Evolutionary conservation across 1,139 yeast genomes (phyloP).

Genomic region (Dujonia santamariae): DNA sequence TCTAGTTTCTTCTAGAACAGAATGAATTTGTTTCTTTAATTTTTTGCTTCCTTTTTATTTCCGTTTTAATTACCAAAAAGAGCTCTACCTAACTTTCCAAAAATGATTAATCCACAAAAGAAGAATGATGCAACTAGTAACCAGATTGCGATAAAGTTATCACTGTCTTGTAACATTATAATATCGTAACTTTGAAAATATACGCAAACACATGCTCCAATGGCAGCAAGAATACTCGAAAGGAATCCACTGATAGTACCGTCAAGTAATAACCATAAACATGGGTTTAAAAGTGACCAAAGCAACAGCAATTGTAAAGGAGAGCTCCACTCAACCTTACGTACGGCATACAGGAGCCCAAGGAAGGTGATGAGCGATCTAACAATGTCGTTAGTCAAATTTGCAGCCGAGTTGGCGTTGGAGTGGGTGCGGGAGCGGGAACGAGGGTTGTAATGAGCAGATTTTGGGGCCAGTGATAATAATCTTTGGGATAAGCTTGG

Average conservation of each 20-base stretch:
- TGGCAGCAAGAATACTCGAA: slow-evolving; percentile 42
- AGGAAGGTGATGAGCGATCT: slow-evolving; percentile 73
- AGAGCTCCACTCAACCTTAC: slow-evolving; percentile 78
- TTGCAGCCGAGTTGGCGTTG: slow-evolving; percentile 10
- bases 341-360: slow-evolving; percentile 80
- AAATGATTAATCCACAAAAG: slow-evolving; percentile 65
- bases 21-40: neutral
- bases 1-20: neutral
- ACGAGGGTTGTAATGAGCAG: slow-evolving; percentile 12
- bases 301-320: slow-evolving; percentile 71
- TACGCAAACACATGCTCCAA: slow-evolving; percentile 36
- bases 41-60: neutral
- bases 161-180: slow-evolving; percentile 15
- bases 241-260: slow-evolving; percentile 67
- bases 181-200: slow-evolving; percentile 27
- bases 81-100: slow-evolving; percentile 71
- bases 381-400: slow-evolving; percentile 34
- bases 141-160: slow-evolving; percentile 36
- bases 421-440: slow-evolving; percentile 14
- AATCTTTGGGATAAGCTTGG: slow-evolving; percentile 24
- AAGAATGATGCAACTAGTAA: slow-evolving; percentile 60
- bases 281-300: slow-evolving; percentile 75
- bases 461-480: slow-evolving; percentile 32
- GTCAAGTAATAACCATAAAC: slow-evolving; percentile 79
- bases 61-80: slow-evolving; percentile 27